phyloP scores from a whole-genome alignment of 2,329 filamentous ascomycete genomes.

The Xylariaceae sp. region DNA sequence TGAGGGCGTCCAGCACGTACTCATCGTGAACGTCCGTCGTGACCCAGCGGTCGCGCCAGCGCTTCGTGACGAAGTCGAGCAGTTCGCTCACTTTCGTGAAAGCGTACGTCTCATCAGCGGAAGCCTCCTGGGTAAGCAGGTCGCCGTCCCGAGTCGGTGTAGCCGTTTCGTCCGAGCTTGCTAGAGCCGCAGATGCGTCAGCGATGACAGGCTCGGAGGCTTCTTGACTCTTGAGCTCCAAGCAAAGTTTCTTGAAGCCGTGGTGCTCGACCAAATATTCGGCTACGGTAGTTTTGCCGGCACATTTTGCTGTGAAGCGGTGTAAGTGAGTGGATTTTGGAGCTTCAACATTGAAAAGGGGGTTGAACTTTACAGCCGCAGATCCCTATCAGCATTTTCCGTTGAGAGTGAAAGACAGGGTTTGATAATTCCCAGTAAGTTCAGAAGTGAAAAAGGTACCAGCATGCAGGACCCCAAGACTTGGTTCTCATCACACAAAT shows the following conservation, averaged over 20 bases:
- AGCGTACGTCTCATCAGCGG: conserved; percentile 17
- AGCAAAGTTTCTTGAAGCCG: conserved; percentile 69
- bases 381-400: conserved; percentile 70
- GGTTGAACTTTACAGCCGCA: conserved; percentile 57
- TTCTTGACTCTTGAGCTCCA: conserved; percentile 32
- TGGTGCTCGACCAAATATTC: conserved; percentile 82
- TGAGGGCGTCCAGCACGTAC: conserved; percentile 66
- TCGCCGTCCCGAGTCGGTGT: background rate
- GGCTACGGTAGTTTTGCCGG: conserved; percentile 86
- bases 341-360: background rate
- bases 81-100: conserved; percentile 65
- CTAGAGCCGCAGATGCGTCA: conserved; percentile 3
- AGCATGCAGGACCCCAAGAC: no score
- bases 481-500: no score
- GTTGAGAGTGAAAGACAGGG: no score
- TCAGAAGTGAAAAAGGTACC: no score
- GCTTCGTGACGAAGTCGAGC: conserved; percentile 78
- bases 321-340: conserved; percentile 12
- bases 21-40: conserved; percentile 79
- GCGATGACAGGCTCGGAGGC: background rate
- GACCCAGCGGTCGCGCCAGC: conserved; percentile 82
- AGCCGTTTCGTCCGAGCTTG: background rate
- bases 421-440: no score
- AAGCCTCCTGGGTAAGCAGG: no score
- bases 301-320: conserved; percentile 64